A percentile compares a stretch with the other conserved stretches of the same genome.
Evolutionary conservation across 139 green algal species (phyloP).

Genomic region (Tetradesmus lagerheimii): DNA sequence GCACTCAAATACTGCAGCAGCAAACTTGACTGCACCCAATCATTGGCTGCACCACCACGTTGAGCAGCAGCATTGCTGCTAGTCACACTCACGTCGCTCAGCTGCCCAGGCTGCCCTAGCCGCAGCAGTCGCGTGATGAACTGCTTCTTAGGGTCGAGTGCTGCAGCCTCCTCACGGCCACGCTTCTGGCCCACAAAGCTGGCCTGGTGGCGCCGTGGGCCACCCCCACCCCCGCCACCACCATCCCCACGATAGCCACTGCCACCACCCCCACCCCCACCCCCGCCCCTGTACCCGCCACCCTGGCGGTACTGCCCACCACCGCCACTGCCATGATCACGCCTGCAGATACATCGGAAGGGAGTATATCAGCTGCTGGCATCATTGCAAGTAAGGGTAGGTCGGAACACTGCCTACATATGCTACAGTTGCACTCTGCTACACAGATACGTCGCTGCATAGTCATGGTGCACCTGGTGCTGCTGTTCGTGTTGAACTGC

Average conservation of each 20-base stretch:
- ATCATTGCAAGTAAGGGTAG: too few relatives aligned
- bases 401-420: too few relatives aligned
- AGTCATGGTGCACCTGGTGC: too few relatives aligned
- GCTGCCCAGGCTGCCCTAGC: constrained; percentile 51
- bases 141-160: constrained; percentile 47
- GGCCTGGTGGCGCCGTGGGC: constrained; percentile 44
- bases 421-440: background rate
- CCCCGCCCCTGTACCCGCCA: background rate
- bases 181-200: constrained; percentile 59
- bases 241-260: background rate
- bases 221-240: background rate
- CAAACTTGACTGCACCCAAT: background rate
- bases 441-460: too few relatives aligned
- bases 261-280: background rate
- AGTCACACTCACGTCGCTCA: background rate
- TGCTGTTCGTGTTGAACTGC: too few relatives aligned
- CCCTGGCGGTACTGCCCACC: background rate
- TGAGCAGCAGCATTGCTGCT: background rate
- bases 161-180: constrained; percentile 46
- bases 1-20: too few relatives aligned
- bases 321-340: constrained; percentile 7
- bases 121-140: constrained; percentile 52
- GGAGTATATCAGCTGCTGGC: too few relatives aligned
- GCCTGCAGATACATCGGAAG: background rate
- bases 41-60: background rate